Base-by-base conservation (phyloP, 2,329 filamentous ascomycete genomes). In the Mollisia scopiformis region DNA sequence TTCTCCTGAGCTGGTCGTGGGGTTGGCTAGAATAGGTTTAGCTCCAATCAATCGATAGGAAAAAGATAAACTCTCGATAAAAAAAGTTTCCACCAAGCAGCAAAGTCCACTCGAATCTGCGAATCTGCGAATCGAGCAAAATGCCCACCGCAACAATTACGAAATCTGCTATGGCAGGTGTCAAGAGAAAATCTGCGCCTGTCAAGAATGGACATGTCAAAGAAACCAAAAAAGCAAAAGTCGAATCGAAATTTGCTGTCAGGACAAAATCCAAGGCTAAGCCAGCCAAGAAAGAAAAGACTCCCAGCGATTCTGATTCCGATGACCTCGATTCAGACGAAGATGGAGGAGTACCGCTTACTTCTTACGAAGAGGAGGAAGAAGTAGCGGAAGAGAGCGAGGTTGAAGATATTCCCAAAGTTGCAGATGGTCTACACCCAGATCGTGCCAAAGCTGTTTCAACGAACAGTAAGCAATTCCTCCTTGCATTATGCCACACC, bases 151-250 rank as follows among this genome's bases (percentile, higher is more conserved):
- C 68, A 55, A 71, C 71, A 21, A 63, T 80, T 33, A 78, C 78
- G 13, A 84, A 82, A 71, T 71, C 73, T 60, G 75, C 78, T 56
- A 75, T 76, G 49, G 74, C 75, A 35, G 82, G 82, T 54, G 80
- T 76, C 62, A 89, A 89, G 76, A 79, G 86, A 66, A 89, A 88
- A 75, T 78, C 79, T 33, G 75, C 77, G 27, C 73, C 78, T 7
- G 71, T 69, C 35, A 85, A 83, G 72, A 75, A 78, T 47, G 78
- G 73, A 54, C 67, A 76, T 19, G 75, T 76, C 50, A 76, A 76
- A 56, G 77, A 77, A 58, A 66, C 73, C 39, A 86, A 86, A 74
- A 88, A 88, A 72, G 75, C 78, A 39, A 79, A 80, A 66, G 69
- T 82, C 3, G 72, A 66, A 13, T 56, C 55, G 19, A 66, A 66